A percentile compares a stretch with the other conserved stretches of the same genome.
phyloP scores from a whole-genome alignment of 371 early-diverging fungal species.

The Basidiobolus meristosporus region DNA sequence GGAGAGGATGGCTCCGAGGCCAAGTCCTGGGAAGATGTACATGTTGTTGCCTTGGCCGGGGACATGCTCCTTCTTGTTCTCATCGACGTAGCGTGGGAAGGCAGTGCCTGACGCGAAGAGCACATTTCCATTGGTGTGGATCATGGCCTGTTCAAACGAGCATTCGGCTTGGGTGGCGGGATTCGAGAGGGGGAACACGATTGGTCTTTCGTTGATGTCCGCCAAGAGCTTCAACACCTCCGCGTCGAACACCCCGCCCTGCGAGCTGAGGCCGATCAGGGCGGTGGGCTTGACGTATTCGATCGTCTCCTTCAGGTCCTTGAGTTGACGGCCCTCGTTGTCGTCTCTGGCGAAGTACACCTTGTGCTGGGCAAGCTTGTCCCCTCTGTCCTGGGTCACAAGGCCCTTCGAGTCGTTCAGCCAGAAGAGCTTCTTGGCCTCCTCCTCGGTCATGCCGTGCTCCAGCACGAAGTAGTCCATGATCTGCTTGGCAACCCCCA shows the following conservation, averaged over 20 bases:
- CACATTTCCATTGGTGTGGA: constrained; percentile 48
- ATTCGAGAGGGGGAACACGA: constrained; percentile 85
- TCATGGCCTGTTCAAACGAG: constrained; percentile 77
- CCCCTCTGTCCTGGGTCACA: constrained; percentile 66
- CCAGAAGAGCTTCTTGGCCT: constrained; percentile 62
- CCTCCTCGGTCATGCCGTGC: constrained; percentile 37
- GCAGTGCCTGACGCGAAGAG: constrained; percentile 88
- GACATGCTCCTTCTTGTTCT: constrained; percentile 24
- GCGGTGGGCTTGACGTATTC: constrained; percentile 58
- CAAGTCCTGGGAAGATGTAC: too few relatives aligned
- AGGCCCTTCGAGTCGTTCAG: constrained; percentile 74
- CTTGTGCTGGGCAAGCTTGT: constrained; percentile 66
- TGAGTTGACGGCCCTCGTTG: constrained; percentile 48
- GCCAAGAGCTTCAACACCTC: constrained; percentile 25
- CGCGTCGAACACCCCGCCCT: constrained; percentile 46
- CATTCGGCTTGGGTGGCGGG: too few relatives aligned
- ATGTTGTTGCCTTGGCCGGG: constrained; percentile 91
- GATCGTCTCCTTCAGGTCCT: constrained; percentile 40
- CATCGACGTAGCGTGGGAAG: constrained; percentile 66
- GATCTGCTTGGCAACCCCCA: constrained; percentile 77
- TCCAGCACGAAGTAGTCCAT: constrained; percentile 48
- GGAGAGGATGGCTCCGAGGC: too few relatives aligned
- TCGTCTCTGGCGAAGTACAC: constrained; percentile 57
- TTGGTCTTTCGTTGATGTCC: constrained; percentile 57
- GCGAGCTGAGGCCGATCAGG: constrained; percentile 67